Evolutionary conservation across 1,284 basidiomycete genomes (phyloP), one percentile per base, ranked within the genome.

Genomic region (Amylostereum chailletii): DNA sequence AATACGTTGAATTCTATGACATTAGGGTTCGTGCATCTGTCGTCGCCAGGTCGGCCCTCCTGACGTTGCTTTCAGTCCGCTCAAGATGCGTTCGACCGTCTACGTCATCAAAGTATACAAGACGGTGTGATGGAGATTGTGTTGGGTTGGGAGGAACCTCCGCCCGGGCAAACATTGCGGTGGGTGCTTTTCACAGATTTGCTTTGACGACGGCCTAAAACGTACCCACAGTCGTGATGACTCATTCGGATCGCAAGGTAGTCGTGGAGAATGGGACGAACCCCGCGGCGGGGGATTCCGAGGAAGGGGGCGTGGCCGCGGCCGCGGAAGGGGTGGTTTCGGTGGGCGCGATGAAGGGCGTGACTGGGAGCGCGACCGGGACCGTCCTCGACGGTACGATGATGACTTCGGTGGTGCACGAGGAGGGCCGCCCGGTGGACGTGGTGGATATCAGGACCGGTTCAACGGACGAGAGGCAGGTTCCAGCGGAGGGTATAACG

Each of bases 1-100:
- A 86, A 51, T 82, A 90, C 55, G 83, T 96, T 9, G 93, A 96
- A 63, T 94, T 81, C 61, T 96, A 85, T 62, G 93, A 96, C 62
- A 88, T 78, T 41, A 72, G 93, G 61, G 91, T 87, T 54, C 64
- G 79, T 58, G 11, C 3, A 30, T 7, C 34, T 46, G 31, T 19
- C 10, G n/a, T 42, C 27, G 26, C 45, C 39, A n/a, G 32, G 5
- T 34, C 38, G 19, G 5, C 34, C 32, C 29, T 32, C 57, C 45
- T 52, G 50, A 45, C 49, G 51, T 53, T 19, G 27, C 29, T 44
- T 52, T 50, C 58, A 84, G 87, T 84, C 80, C 42, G 86, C 82
- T 53, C 82, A 81, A 34, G 80, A 86, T 57, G 89, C 94, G 1
- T 82, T 83, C 57, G 90, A 96, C 58, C 74, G 81, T 33, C 71